Conservation (phyloP, 805 yeast genomes). For the Zygosaccharomyces kombuchaensis region DNA sequence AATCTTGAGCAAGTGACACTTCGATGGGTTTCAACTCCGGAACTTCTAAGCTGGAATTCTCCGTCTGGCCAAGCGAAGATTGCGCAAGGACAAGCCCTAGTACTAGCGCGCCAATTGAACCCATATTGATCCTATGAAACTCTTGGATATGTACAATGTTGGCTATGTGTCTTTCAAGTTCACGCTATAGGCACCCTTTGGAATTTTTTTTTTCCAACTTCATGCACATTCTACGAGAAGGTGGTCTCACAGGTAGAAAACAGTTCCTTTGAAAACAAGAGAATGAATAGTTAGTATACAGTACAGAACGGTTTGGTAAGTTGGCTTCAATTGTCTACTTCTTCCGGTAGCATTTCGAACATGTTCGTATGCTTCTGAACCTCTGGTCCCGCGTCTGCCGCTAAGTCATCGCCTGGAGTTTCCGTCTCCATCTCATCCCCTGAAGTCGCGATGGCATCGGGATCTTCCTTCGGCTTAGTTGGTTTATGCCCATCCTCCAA, state of each 20-base stretch:
- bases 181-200: background rate
- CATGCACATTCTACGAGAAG: background rate
- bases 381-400: constrained; percentile 7
- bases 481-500: constrained; percentile 6
- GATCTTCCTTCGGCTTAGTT: constrained; percentile 6
- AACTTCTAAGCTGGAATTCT: background rate
- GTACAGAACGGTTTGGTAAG: background rate
- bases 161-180: background rate
- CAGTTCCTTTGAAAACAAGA: background rate
- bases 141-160: background rate
- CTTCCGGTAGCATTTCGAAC: constrained; percentile 4
- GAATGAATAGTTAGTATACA: background rate
- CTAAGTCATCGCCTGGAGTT: constrained; percentile 16
- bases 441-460: constrained; percentile 15
- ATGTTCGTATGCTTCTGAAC: constrained; percentile 3
- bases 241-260: too few relatives aligned
- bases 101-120: background rate
- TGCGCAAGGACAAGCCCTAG: background rate
- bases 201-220: background rate
- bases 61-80: background rate
- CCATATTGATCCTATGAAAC: background rate
- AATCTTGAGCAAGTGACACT: constrained; percentile 36
- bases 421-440: constrained; percentile 14
- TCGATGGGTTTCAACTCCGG: constrained; percentile 19
- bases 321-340: constrained; percentile 1